Base-by-base conservation (phyloP, 371 early-diverging fungal species). In the Lichtheimia ornata region DNA sequence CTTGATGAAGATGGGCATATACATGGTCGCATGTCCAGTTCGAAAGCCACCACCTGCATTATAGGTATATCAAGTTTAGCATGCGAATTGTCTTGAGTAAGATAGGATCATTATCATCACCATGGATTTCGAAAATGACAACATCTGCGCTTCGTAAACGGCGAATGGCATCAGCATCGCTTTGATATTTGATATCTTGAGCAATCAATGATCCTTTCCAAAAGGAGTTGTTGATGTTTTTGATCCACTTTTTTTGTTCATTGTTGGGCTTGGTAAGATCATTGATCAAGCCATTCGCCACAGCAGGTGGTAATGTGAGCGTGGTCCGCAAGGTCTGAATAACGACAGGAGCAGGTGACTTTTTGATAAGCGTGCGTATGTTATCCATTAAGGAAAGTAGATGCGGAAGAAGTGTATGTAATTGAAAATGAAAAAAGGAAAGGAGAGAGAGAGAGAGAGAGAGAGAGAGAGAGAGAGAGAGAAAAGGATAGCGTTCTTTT, bases 71-170 rank as follows among this genome's bases (percentile, higher is more conserved):
- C n/a, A 12, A 43, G 20, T 44, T 56, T 35, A 35, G 35, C 35
- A 35, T 9, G 9, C 35, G 2, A 35, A 35, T 6, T 35, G 35
- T 11, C 11, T 35, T 35, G 35, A 9, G 9, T 1, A 6, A 35
- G 22, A 35, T 35, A 2, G 35, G 11, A 9, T 35, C 9, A 5
- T 40, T 41, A 28, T 17, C 9, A 35, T 55, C 62, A 65, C 71
- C 71, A 44, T 78, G 79, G 5, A 78, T 53, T 41, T 78, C 68
- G 53, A 75, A 78, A 28, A 78, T 73, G 22, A 78, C 70, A 52
- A 78, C 44, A 56, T 78, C 73, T 20, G 75, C 69, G 12, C 55
- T 49, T 18, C 63, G 55, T 17, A 72, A 45, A 20, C 66, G 62
- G 15, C 62, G 61, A 13, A 66, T 53, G 1, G 69, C 69, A 4